A percentile compares a stretch with the other conserved stretches of the same genome.
Conservation (phyloP, 2,329 filamentous ascomycete genomes). For the Lasiodiplodia citricola region DNA sequence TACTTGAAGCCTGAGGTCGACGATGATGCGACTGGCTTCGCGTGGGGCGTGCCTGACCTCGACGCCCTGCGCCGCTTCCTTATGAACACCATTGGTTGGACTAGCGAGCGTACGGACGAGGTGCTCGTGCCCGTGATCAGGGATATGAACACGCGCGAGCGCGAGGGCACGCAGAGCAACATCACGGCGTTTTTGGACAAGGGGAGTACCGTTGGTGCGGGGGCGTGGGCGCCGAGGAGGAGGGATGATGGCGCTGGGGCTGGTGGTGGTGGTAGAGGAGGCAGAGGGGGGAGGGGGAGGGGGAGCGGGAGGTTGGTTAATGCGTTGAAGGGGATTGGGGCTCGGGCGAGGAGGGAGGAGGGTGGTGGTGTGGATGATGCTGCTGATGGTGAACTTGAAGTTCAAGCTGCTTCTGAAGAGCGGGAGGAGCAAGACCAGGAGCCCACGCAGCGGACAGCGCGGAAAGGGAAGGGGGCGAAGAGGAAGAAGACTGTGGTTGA, state of each 20-base stretch:
- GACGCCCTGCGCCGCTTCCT: slow-evolving; percentile 83
- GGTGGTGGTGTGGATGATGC: background rate
- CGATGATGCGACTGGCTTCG: slow-evolving; percentile 74
- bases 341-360: slow-evolving; percentile 48
- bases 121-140: slow-evolving; percentile 92
- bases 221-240: slow-evolving; percentile 74
- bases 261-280: no score
- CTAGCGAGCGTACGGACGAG: slow-evolving; percentile 88
- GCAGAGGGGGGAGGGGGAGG: slow-evolving; percentile 44
- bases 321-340: slow-evolving; percentile 71
- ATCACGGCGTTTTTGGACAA: slow-evolving; percentile 93
- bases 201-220: slow-evolving; percentile 69
- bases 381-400: background rate
- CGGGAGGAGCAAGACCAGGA: background rate
- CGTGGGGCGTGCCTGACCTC: slow-evolving; percentile 95
- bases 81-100: slow-evolving; percentile 93
- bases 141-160: slow-evolving; percentile 88
- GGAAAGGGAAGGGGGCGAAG: slow-evolving; percentile 2
- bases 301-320: slow-evolving; percentile 78
- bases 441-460: background rate
- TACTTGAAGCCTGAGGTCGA: slow-evolving; percentile 91
- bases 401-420: background rate
- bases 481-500: slow-evolving; percentile 12
- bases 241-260: slow-evolving; percentile 42
- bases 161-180: slow-evolving; percentile 92